phyloP scores from a whole-genome alignment of 306 rosid species.

The Dicorynia guianensis region DNA sequence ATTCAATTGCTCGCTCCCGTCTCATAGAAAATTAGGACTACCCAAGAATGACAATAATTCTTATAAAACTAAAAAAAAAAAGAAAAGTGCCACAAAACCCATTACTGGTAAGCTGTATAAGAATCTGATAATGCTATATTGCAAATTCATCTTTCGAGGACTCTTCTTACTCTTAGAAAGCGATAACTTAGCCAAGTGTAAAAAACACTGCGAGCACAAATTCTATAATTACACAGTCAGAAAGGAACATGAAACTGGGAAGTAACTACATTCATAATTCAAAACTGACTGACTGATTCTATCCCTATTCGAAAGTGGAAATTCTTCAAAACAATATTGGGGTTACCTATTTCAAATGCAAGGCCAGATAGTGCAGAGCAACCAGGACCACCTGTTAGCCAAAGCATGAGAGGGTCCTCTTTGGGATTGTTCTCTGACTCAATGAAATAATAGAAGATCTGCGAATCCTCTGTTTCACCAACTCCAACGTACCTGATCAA shows the following conservation, averaged over 20 bases:
- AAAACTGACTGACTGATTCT: no score
- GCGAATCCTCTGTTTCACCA: constrained; percentile 62
- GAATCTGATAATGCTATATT: no score
- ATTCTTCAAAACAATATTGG: background rate
- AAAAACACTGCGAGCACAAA: background rate
- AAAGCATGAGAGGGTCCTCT: constrained; percentile 70
- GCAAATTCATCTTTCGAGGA: background rate
- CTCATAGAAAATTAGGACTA: no score
- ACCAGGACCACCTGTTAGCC: constrained; percentile 85
- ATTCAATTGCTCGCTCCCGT: no score
- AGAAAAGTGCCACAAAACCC: no score
- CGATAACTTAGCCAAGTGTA: background rate
- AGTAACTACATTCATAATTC: background rate
- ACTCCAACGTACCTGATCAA: constrained; percentile 70
- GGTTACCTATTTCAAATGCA: constrained; percentile 60
- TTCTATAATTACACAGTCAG: background rate
- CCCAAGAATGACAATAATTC: no score
- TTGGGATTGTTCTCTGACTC: constrained; percentile 65
- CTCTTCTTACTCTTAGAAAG: background rate
- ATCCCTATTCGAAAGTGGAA: background rate
- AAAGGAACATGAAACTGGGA: background rate
- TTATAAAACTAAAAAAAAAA: no score
- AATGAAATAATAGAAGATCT: constrained; percentile 67
- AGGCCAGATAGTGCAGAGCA: constrained; percentile 65
- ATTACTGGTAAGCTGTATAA: no score